Base-by-base conservation (phyloP, 2,329 filamentous ascomycete genomes). In the Ophiocordyceps camponoti-floridani region DNA sequence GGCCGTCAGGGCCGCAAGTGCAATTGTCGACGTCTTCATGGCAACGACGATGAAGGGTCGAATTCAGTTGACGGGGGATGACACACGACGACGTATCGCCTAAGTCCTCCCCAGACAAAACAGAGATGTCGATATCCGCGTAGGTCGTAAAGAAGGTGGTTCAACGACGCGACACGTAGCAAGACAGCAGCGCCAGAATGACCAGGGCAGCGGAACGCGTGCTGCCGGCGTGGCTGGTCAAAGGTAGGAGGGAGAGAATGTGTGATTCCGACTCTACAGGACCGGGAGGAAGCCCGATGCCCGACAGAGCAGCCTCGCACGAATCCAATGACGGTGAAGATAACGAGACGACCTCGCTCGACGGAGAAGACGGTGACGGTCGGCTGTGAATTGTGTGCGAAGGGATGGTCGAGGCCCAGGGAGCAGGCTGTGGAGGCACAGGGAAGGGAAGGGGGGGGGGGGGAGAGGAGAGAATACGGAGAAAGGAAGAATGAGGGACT, bases 401-500 rank as follows among this genome's bases (percentile, higher is more conserved):
- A 37, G 7, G 14, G 35, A 37, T 2, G 23, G 14, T 16, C 35
- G 35, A 37, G 35, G 14, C 14, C 14, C n/a, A 37, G 14, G 35
- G 40, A 23, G 18, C 11, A 40, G 38, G 38, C 38, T 13, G 40
- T 28, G 16, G 40, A 26, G 19, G 8, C 19, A 3, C 5, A 9
- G 40, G 19, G 18, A 14, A 4, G 40, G 12, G 40, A 4, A 23
- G 9, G 13, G 23, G 16, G 19, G 40, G 19, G 18, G 12, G 4
- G 13, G 40, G 12, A 4, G 8, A 14, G 19, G 18, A 14, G 23
- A 14, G 40, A 10, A 4, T 13, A 5, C 4, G 49, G 49, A 49
- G 16, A 55, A 57, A 60, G 59, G 49, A 28, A 56, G 56, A 61
- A 60, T 49, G 60, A 62, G 56, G 53, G 61, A 63, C 61, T 63